Evolutionary conservation across 2,329 filamentous ascomycete species (phyloP), one percentile per base, ranked within the genome.

Genomic region (Dactylellina sp.): DNA sequence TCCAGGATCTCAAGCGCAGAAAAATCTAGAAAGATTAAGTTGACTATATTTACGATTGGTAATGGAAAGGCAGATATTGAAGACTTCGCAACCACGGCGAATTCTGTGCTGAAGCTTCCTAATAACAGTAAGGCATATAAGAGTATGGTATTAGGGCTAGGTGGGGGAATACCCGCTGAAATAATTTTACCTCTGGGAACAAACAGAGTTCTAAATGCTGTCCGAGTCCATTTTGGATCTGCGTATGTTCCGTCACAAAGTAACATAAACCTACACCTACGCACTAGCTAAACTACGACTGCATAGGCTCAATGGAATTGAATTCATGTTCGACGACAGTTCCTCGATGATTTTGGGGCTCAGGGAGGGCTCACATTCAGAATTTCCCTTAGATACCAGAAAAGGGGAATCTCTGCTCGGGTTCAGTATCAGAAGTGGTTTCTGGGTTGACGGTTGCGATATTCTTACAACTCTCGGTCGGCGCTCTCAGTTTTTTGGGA

Each of bases 291-390:
- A 89, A 88, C 96, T 68, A 14, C 28, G 35, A 9, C 6, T 35
- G 62, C 93, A 4, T 42, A 72, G 68, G 2, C 39, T 72, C 79
- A 89, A 92, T 78, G 95, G 95, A 0, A 81, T 99, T 18, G 94
- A 98, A 80, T 98, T 99, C 81, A 85, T 91, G 71, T 98, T 97
- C 79, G 94, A 98, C 79, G 93, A 98, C 80, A 86, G 87, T 14
- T 90, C 91, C 0, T 90, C 85, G 62, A 92, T 97, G 80, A 81
- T 97, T 2, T 96, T 99, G 83, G 95, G 95, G 42, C 93, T 92
- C 79, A 85, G 86, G 62, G 90, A 78, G 86, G 88, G 49, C 96
- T 97, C 82, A 85, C 90, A 14, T 85, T 98, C 77, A 89, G 91
- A 59, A 61, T 61, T 50, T 49, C 49, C 20, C 2, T 22, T 60